These are phyloP conservation scores for Thalassiosira allenii DNA, from an alignment of 352 stramenopile species.

Conservation along the genomic window DNA sequence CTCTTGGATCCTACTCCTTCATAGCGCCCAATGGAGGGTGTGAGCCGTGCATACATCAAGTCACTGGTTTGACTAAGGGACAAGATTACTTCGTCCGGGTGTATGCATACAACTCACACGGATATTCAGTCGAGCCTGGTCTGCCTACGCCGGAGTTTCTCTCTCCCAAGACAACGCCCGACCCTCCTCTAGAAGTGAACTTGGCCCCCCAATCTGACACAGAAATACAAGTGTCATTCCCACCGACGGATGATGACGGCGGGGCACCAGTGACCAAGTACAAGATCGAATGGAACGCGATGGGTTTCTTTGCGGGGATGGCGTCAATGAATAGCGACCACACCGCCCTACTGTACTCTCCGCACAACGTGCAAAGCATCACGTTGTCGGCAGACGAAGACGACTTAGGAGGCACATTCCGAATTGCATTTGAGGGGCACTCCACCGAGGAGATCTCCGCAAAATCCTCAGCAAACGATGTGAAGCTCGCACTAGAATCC, in stretches of 20 bases:
- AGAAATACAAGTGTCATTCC: slow-evolving; percentile 86
- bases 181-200: slow-evolving; percentile 59
- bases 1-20: slow-evolving; percentile 55
- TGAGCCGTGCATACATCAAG: slow-evolving; percentile 56
- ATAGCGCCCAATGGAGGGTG: slow-evolving; percentile 50
- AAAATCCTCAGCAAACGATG: slow-evolving; percentile 86
- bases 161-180: slow-evolving; percentile 51
- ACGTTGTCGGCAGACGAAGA: slow-evolving; percentile 88
- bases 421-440: slow-evolving; percentile 77
- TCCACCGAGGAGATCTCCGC: slow-evolving; percentile 87
- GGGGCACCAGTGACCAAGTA: slow-evolving; percentile 89
- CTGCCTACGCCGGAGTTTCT: slow-evolving; percentile 38
- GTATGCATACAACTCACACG: slow-evolving; percentile 88
- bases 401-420: slow-evolving; percentile 90
- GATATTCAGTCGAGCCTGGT: slow-evolving; percentile 59
- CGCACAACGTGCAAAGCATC: slow-evolving; percentile 90
- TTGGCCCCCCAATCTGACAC: slow-evolving; percentile 67
- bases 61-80: slow-evolving; percentile 72
- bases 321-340: slow-evolving; percentile 55
- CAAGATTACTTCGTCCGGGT: slow-evolving; percentile 90
- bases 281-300: slow-evolving; percentile 93
- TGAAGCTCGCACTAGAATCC: slow-evolving; percentile 87
- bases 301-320: slow-evolving; percentile 85
- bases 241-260: slow-evolving; percentile 86
- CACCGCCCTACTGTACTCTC: slow-evolving; percentile 87